Base-by-base conservation (phyloP, 345 rosid genomes). In the Nasturtium officinale region DNA sequence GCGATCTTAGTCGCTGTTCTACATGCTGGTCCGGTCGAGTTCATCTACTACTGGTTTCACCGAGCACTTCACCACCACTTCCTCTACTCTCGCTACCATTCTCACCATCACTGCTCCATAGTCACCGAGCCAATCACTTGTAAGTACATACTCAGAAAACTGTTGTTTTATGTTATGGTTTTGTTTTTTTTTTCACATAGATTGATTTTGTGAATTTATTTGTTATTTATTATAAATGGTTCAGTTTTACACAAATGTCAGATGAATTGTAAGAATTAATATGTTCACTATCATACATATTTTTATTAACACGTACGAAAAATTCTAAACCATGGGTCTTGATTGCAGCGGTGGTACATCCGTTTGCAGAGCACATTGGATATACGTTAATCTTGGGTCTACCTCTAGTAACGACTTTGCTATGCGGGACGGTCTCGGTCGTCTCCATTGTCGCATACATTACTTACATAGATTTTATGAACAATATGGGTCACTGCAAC, bases 401-500 rank as follows among this genome's bases (percentile, higher is more conserved):
- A 4, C 96, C 98, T 10, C 0, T 79, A 30, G 0, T 67, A 9
- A 61, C 86, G 15, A 60, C 81, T 0, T 0, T 69, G 10, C 1
- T 77, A 1, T 71, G 59, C 0, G 80, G 96, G 21, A 82, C 82
- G 0, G 54, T 58, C 6, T 90, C 93, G 3, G 23, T 78, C 0
- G 32, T 13, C 11, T 47, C 80, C 20, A 0, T 45, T 2, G 3
- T 37, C 1, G 50, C 47, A 10, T 92, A 92, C 77, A 0, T 87
- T 11, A 71, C 82, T 8, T 90, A 67, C 76, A 9, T 90, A 1
- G 95, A 92, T 59, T 74, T 82, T 11, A 92, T 92, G 96, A 92
- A 88, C 83, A 84, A 90, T 54, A 73, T 92, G 90, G 98, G 98
- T 2, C 96, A 92, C 56, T 89, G 96, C 84, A 92, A 92, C 71